Percentiles rank a stretch among this genome's conserved stretches.
Conservation (phyloP, 495 filamentous ascomycete genomes). For the Penicillium roqueforti region DNA sequence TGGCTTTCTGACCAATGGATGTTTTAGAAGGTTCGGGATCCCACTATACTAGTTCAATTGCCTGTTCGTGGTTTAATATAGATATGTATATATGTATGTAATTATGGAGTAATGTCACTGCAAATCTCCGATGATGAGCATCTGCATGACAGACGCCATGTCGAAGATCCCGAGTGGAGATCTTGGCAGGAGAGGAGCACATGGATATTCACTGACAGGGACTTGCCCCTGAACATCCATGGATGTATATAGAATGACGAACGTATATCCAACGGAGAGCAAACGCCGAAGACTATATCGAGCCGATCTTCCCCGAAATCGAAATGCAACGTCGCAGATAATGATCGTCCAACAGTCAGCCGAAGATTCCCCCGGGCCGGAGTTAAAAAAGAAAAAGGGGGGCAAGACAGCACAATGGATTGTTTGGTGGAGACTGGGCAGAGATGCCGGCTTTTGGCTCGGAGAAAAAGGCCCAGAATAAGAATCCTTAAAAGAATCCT, state of each 20-base stretch:
- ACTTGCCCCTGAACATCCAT: not conserved
- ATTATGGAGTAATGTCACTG: not conserved
- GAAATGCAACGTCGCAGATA: not conserved
- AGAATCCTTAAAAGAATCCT: no score
- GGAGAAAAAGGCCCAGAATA: no score
- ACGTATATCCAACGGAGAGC: not conserved
- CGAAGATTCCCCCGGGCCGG: not conserved
- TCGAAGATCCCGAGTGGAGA: conserved; percentile 6
- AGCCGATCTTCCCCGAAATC: not conserved
- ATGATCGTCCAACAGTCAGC: conserved; percentile 14
- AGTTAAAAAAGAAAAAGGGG: conserved; percentile 14
- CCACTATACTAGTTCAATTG: not conserved
- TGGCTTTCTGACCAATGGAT: not conserved
- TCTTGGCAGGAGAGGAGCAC: conserved; percentile 1
- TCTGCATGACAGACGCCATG: conserved; percentile 1
- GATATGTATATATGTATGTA: not conserved
- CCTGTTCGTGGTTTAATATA: not conserved
- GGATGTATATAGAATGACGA: not conserved
- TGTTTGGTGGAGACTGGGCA: conserved; percentile 1
- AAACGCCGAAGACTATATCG: not conserved
- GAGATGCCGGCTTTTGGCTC: not conserved
- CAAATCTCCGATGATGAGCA: not conserved
- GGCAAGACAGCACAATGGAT: conserved; percentile 6
- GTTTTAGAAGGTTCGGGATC: not conserved
- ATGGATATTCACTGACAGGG: not conserved